Percentiles rank a stretch among this genome's conserved stretches.
phyloP scores from a whole-genome alignment of 1,139 yeast species.

The Saccharomyces hybrid region DNA sequence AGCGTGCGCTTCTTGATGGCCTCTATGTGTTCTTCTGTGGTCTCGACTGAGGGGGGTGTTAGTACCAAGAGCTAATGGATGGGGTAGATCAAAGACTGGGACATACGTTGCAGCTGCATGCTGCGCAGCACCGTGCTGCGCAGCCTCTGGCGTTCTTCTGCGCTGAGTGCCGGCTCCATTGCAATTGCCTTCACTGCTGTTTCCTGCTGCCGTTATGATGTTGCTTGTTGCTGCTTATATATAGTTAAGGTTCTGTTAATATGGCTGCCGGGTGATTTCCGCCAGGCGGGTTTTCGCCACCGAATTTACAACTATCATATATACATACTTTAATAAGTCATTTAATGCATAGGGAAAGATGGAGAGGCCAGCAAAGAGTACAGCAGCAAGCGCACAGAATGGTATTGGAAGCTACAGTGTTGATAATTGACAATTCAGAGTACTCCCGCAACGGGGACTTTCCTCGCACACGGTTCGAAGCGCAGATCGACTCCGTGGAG shows the following conservation, averaged over 20 bases:
- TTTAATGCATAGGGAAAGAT: background rate
- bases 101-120: background rate
- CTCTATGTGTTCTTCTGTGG: background rate
- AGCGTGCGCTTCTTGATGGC: background rate
- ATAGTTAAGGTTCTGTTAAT: background rate
- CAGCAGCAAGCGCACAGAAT: conserved; percentile 33
- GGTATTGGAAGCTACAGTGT: conserved; percentile 96
- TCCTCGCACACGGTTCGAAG: conserved; percentile 80
- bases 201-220: background rate
- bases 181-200: background rate
- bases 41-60: background rate
- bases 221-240: background rate
- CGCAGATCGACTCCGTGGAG: conserved; percentile 90
- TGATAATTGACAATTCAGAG: conserved; percentile 92
- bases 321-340: background rate
- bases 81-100: background rate
- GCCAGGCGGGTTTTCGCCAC: conserved; percentile 1
- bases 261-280: background rate
- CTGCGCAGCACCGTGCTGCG: background rate
- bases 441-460: conserved; percentile 94
- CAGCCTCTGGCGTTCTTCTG: background rate
- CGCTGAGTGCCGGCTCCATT: background rate
- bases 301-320: background rate
- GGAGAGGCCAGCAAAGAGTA: background rate
- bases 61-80: background rate